These are phyloP conservation scores for Rhodotorula taiwanensis DNA, from an alignment of 768 basidiomycete genomes.

Conservation along the genomic window DNA sequence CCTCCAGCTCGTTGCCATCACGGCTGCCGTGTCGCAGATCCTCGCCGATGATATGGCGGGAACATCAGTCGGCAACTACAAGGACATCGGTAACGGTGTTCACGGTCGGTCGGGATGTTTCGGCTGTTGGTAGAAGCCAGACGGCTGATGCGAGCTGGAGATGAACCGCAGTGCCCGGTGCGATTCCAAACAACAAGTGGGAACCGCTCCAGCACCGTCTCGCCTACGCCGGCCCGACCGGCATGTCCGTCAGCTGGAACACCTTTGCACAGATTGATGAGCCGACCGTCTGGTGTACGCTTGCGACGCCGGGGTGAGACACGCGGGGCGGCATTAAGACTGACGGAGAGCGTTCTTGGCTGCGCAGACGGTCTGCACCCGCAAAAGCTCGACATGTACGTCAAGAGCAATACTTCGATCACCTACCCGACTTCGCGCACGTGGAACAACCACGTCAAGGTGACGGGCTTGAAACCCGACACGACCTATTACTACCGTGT, in stretches of 20 bases:
- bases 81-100: slow-evolving; percentile 21
- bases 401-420: background rate
- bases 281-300: slow-evolving; percentile 13
- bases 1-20: background rate
- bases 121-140: background rate
- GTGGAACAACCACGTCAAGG: slow-evolving; percentile 25
- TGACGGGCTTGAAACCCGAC: slow-evolving; percentile 12
- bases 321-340: background rate
- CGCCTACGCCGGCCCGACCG: slow-evolving; percentile 22
- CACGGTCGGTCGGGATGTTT: slow-evolving; percentile 1
- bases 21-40: background rate
- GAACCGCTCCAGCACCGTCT: slow-evolving; percentile 36
- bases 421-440: slow-evolving; percentile 29
- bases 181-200: slow-evolving; percentile 11
- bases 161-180: slow-evolving; percentile 20
- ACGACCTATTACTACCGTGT: slow-evolving; percentile 33
- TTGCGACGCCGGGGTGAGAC: too few species aligned
- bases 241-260: slow-evolving; percentile 30
- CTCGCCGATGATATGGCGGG: background rate
- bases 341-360: background rate
- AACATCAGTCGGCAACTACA: background rate
- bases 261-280: slow-evolving; percentile 11
- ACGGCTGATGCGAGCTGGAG: background rate
- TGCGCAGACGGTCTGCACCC: slow-evolving; percentile 12
- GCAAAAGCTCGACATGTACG: background rate